Evolutionary conservation across 2,329 filamentous ascomycete species (phyloP).

Genomic region (Diplodia intermedia): DNA sequence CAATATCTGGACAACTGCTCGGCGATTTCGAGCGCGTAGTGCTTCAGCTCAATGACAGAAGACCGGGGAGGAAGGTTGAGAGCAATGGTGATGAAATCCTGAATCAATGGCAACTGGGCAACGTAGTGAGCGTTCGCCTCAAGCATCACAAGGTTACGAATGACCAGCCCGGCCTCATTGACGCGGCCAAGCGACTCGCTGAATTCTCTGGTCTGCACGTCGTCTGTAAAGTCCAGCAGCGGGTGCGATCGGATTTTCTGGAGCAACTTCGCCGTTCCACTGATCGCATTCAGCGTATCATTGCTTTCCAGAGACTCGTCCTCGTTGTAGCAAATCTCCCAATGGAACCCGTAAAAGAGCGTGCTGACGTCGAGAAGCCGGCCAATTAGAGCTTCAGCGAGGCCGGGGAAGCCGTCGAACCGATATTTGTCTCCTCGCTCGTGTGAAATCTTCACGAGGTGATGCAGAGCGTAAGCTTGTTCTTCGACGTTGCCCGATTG

Average conservation of each 20-base stretch:
- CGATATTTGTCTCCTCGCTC: constrained; percentile 95
- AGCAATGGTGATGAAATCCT: constrained; percentile 83
- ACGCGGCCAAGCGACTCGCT: constrained; percentile 75
- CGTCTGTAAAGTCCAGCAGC: constrained; percentile 66
- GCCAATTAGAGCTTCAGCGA: constrained; percentile 86
- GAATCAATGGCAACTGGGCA: constrained; percentile 74
- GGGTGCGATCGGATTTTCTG: constrained; percentile 71
- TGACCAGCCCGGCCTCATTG: constrained; percentile 84
- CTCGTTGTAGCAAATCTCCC: constrained; percentile 75
- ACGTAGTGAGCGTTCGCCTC: constrained; percentile 86
- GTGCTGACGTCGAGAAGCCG: constrained; percentile 80
- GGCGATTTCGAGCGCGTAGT: constrained; percentile 88
- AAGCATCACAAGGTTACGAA: constrained; percentile 96
- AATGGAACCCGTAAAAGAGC: constrained; percentile 82
- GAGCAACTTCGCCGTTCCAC: constrained; percentile 74
- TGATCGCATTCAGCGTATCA: constrained; percentile 68
- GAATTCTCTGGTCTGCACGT: constrained; percentile 75
- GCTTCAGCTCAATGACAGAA: constrained; percentile 80
- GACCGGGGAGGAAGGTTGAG: constrained; percentile 78
- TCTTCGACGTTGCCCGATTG: constrained; percentile 80
- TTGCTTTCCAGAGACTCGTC: constrained; percentile 57
- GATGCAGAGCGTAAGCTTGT: constrained; percentile 90
- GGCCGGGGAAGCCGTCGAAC: constrained; percentile 87
- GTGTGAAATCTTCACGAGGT: constrained; percentile 93
- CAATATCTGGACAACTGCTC: constrained; percentile 89